Percentiles rank a stretch among this genome's conserved stretches.
phyloP scores from a whole-genome alignment of 768 basidiomycete species.

The Hydnomerulius pinastri region DNA sequence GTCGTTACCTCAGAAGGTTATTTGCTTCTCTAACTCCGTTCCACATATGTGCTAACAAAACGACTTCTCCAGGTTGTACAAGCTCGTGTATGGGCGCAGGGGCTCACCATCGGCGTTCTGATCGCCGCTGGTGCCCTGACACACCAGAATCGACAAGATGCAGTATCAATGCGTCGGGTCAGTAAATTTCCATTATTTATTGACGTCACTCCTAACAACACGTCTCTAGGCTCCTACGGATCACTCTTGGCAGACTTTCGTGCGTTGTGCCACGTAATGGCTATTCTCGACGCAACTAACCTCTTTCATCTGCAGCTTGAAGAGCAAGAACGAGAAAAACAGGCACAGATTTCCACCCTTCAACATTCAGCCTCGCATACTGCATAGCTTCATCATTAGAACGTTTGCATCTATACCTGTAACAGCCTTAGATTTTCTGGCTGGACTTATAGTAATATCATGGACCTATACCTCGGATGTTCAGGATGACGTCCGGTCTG shows the following conservation, averaged over 20 bases:
- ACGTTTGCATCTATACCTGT: neutral
- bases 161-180: constrained; percentile 31
- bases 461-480: neutral
- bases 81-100: constrained; percentile 89
- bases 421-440: neutral
- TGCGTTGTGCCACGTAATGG: constrained; percentile 10
- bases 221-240: constrained; percentile 17
- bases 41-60: constrained; percentile 23
- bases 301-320: constrained; percentile 19
- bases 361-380: too few species aligned
- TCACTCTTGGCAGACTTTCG: constrained; percentile 31
- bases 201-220: neutral
- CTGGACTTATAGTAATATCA: neutral
- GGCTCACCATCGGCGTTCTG: constrained; percentile 73
- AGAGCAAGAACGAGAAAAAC: constrained; percentile 28
- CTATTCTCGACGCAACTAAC: neutral
- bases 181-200: neutral
- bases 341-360: neutral
- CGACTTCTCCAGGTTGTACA: constrained; percentile 67
- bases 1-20: constrained; percentile 31
- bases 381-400: neutral
- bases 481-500: too few species aligned
- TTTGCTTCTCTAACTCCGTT: too few species aligned
- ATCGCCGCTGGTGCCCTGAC: constrained; percentile 71
- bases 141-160: constrained; percentile 46